phyloP scores from a whole-genome alignment of 2,329 filamentous ascomycete species.

The Coniochaeta pulveracea region DNA sequence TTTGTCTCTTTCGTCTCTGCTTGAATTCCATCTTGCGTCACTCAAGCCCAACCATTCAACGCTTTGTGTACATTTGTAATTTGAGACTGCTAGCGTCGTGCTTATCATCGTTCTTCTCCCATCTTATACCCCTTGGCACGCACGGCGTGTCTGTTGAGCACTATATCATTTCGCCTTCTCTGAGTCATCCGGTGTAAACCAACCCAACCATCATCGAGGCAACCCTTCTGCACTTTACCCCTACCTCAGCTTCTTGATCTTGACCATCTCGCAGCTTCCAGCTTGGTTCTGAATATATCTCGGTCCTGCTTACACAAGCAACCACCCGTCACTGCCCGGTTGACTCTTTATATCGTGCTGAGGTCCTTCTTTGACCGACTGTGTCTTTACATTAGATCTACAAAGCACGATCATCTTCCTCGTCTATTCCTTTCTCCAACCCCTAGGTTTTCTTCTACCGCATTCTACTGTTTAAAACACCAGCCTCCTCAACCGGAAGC shows the following conservation, averaged over 20 bases:
- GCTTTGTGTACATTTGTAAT: too few relatives aligned
- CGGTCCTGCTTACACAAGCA: not conserved
- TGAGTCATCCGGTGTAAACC: constrained; percentile 5
- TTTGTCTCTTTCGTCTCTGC: too few relatives aligned
- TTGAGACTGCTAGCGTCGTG: too few relatives aligned
- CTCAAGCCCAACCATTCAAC: too few relatives aligned
- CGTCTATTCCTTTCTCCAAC: not conserved
- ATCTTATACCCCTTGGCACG: too few relatives aligned
- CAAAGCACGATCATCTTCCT: not conserved
- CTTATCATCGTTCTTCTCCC: too few relatives aligned
- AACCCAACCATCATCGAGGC: not conserved
- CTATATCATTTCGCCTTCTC: too few relatives aligned
- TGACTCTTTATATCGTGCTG: too few relatives aligned
- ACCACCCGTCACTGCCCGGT: not conserved
- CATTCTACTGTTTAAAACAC: not conserved
- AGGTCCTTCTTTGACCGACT: not conserved
- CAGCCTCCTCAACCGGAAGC: too few relatives aligned
- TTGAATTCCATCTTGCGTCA: too few relatives aligned
- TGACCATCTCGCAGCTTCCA: not conserved
- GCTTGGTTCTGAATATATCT: not conserved
- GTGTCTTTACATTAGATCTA: not conserved
- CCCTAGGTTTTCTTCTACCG: not conserved
- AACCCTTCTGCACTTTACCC: not conserved
- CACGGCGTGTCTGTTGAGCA: too few relatives aligned
- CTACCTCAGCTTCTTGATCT: not conserved